Evolutionary conservation across 345 rosid species (phyloP).

Genomic region (Corchorus olitorius): DNA sequence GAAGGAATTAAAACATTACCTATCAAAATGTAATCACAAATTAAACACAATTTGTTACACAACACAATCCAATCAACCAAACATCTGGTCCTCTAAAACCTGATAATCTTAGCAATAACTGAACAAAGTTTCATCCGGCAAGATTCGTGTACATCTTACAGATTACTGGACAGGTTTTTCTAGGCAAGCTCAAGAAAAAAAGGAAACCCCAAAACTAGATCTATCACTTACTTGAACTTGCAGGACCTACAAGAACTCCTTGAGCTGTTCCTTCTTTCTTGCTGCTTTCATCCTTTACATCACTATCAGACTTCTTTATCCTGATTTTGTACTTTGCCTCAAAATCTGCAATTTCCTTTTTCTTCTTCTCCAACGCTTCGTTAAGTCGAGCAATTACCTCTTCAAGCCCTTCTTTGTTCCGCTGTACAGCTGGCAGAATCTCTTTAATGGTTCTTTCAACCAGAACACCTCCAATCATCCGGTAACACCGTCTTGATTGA

Average conservation of each 20-base stretch:
- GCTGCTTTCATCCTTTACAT: slow-evolving; percentile 47
- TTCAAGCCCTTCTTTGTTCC: slow-evolving; percentile 92
- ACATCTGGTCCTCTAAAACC: background rate
- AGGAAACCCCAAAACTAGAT: slow-evolving; percentile 6
- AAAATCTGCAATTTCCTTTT: slow-evolving; percentile 72
- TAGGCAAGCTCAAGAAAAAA: background rate
- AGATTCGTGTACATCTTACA: background rate
- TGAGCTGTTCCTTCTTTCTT: slow-evolving; percentile 87
- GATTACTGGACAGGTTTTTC: background rate
- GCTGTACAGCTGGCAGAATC: slow-evolving; percentile 91
- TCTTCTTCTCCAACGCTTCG: slow-evolving; percentile 83
- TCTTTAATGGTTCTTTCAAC: slow-evolving; percentile 94
- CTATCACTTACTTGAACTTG: slow-evolving; percentile 50
- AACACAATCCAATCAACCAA: background rate
- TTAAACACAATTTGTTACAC: background rate
- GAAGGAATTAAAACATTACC: background rate
- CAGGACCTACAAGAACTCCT: slow-evolving; percentile 96
- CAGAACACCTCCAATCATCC: slow-evolving; percentile 93
- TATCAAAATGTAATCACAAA: background rate
- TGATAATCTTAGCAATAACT: background rate
- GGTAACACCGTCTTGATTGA: slow-evolving; percentile 77
- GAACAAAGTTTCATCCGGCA: background rate
- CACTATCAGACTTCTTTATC: slow-evolving; percentile 59
- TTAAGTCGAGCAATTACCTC: slow-evolving; percentile 82
- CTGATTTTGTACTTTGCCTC: slow-evolving; percentile 90